Evolutionary conservation across 495 filamentous ascomycete genomes (phyloP).

Genomic region (Tuber brumale): DNA sequence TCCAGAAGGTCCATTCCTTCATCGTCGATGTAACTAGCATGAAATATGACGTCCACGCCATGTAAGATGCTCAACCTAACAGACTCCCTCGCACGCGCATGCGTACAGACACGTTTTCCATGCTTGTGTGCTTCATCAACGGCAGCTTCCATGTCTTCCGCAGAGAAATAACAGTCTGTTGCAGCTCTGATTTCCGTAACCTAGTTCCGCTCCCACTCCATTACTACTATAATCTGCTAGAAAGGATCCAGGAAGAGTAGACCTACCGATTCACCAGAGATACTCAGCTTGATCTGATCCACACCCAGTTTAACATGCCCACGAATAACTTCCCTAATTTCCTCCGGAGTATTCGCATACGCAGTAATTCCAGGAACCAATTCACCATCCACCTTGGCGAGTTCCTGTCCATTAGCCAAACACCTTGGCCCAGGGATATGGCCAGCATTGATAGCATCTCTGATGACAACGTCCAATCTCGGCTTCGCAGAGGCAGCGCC

Average conservation of each 20-base stretch:
- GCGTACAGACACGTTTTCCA: constrained; percentile 48
- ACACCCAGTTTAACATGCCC: constrained; percentile 48
- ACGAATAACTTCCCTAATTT: constrained; percentile 48
- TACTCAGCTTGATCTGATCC: constrained; percentile 51
- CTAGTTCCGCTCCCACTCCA: constrained; percentile 14
- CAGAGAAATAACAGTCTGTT: constrained; percentile 49
- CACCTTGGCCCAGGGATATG: constrained; percentile 51
- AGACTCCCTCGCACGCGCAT: constrained; percentile 49
- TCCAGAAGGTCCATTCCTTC: constrained; percentile 50
- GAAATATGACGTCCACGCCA: constrained; percentile 53
- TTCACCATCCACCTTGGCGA: constrained; percentile 47
- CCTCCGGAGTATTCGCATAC: constrained; percentile 47
- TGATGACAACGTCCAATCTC: constrained; percentile 49
- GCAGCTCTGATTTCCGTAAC: constrained; percentile 46
- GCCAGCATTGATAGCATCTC: constrained; percentile 53
- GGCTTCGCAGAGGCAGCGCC: constrained; percentile 51
- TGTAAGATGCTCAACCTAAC: constrained; percentile 47
- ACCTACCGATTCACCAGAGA: constrained; percentile 46
- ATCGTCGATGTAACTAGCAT: constrained; percentile 50
- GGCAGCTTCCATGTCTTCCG: constrained; percentile 49
- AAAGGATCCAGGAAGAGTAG: not conserved
- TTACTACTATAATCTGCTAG: not conserved
- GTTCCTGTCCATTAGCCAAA: constrained; percentile 50
- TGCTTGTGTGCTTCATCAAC: constrained; percentile 50
- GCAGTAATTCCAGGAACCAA: constrained; percentile 48